Conservation (phyloP, 768 basidiomycete species). For the Xerocomellus chrysenteron region DNA sequence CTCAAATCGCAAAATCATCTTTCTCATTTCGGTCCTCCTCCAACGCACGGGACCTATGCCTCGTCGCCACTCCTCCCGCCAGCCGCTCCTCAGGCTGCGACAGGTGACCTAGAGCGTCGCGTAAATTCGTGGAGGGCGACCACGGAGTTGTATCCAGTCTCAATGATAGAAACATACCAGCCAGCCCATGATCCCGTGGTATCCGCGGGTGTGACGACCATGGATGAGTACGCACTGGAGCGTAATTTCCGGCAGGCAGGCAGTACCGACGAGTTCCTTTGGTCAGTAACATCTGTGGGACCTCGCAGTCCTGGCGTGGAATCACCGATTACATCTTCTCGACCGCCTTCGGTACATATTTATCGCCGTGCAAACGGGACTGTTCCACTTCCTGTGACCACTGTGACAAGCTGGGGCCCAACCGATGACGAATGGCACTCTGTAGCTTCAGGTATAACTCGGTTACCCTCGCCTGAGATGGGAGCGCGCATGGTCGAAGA, state of each 20-base stretch:
- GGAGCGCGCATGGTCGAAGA: constrained; percentile 44
- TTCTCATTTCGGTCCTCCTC: constrained; percentile 11
- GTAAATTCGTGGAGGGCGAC: constrained; percentile 69
- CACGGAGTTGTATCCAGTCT: constrained; percentile 48
- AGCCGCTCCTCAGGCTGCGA: constrained; percentile 54
- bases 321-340: constrained; percentile 40
- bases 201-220: constrained; percentile 15
- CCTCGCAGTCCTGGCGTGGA: constrained; percentile 46
- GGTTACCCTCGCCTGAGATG: constrained; percentile 57
- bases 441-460: constrained; percentile 33
- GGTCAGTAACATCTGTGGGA: constrained; percentile 65
- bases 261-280: constrained; percentile 61
- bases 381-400: constrained; percentile 45
- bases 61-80: constrained; percentile 65
- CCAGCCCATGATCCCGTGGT: constrained; percentile 11
- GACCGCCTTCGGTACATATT: constrained; percentile 53
- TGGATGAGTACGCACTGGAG: constrained; percentile 26
- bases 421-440: constrained; percentile 41
- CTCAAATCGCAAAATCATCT: constrained; percentile 21
- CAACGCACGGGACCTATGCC: constrained; percentile 32
- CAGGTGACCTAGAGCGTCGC: constrained; percentile 50
- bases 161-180: constrained; percentile 39
- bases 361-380: constrained; percentile 52
- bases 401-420: constrained; percentile 52
- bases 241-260: not conserved